A percentile compares a stretch with the other conserved stretches of the same genome.
Evolutionary conservation across 2,329 filamentous ascomycete genomes (phyloP).

Genomic region (Aspergillus niger): DNA sequence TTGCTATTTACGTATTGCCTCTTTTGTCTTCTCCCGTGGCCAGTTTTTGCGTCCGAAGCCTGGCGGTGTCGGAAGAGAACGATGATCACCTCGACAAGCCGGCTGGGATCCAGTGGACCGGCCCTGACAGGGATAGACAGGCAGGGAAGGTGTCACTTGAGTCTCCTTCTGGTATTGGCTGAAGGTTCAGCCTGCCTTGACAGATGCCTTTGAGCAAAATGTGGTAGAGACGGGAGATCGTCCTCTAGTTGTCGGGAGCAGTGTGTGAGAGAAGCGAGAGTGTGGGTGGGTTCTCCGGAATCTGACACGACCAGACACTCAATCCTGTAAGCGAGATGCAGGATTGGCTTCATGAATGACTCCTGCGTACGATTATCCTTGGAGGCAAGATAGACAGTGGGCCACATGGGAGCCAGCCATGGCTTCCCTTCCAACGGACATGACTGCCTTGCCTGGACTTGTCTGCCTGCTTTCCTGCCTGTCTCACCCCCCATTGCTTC

Average conservation of each 20-base stretch:
- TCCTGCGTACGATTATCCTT: not conserved
- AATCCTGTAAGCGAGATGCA: not conserved
- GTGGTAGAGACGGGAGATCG: slow-evolving; percentile 23
- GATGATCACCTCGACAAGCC: not conserved
- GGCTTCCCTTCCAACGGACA: not conserved
- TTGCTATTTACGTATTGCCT: slow-evolving; percentile 7
- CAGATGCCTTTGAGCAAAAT: slow-evolving; percentile 1
- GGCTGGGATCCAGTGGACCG: not conserved
- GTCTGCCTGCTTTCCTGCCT: not conserved
- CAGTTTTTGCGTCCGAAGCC: not conserved
- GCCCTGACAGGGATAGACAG: not conserved
- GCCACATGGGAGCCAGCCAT: not conserved
- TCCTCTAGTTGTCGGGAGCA: slow-evolving; percentile 16
- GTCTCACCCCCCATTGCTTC: slow-evolving; percentile 3
- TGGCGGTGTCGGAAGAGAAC: not conserved
- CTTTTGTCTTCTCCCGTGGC: not conserved
- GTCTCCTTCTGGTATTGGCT: not conserved
- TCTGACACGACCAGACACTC: slow-evolving; percentile 3
- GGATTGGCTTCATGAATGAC: not conserved
- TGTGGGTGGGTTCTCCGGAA: not conserved
- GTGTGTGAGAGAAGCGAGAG: not conserved
- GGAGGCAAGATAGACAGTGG: not conserved
- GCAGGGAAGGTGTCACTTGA: not conserved
- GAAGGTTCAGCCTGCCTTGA: not conserved
- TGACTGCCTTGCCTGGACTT: not conserved